Conservation (phyloP, 192 early-diverging fungal species). For the Gryganskiella cystojenkinii region DNA sequence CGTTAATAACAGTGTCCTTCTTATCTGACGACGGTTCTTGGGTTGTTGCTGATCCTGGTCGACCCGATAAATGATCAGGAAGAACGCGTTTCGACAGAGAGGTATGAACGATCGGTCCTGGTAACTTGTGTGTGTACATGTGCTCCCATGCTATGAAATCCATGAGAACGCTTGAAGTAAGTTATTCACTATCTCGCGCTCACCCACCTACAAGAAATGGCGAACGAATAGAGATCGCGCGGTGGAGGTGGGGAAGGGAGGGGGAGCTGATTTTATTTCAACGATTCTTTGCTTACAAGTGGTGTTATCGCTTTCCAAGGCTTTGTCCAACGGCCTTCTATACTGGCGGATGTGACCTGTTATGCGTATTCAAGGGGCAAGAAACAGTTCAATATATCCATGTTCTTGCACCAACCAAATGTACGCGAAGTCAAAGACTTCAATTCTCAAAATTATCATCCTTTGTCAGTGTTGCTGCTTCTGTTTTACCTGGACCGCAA, state of each 20-base stretch:
- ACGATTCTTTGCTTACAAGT: not conserved
- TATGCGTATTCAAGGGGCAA: not conserved
- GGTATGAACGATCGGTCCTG: slow-evolving; percentile 36
- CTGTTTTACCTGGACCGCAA: slow-evolving; percentile 35
- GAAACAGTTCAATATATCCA: not conserved
- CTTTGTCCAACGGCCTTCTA: slow-evolving; percentile 14
- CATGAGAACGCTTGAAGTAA: no score
- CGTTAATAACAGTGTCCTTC: no score
- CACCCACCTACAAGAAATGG: no score
- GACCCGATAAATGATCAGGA: not conserved
- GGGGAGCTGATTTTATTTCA: no score
- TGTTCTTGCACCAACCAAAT: no score
- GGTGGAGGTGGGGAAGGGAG: no score
- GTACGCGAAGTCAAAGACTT: no score
- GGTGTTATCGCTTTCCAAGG: slow-evolving; percentile 4
- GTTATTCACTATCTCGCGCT: no score
- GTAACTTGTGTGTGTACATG: slow-evolving; percentile 42
- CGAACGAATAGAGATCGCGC: no score
- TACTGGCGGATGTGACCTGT: slow-evolving; percentile 40
- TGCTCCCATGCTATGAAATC: slow-evolving; percentile 48
- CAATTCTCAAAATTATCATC: no score
- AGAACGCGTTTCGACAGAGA: slow-evolving; percentile 31
- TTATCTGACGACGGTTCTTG: not conserved
- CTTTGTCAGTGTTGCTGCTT: no score
- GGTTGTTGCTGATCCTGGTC: not conserved